These are phyloP conservation scores for Colletotrichum karsti DNA, from an alignment of 2,329 filamentous ascomycete genomes.

Conservation along the genomic window DNA sequence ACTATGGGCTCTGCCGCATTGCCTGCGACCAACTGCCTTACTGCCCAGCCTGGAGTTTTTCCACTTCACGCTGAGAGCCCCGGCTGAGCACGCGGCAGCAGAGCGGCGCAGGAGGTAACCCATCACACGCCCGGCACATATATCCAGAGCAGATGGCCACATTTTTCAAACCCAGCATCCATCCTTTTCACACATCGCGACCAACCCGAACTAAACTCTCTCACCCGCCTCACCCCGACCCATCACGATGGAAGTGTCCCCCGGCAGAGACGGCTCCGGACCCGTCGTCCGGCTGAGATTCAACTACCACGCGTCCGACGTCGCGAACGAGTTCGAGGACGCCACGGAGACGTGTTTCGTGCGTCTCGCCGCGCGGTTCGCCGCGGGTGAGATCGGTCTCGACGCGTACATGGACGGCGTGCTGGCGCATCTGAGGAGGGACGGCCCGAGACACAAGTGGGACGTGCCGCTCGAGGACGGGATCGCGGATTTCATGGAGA, in stretches of 20 bases:
- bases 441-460: not conserved
- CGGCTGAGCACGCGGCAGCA: not conserved
- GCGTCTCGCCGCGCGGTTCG: not conserved
- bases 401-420: constrained; percentile 5
- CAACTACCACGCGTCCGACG: not conserved
- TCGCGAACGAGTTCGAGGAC: constrained; percentile 1
- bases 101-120: not conserved
- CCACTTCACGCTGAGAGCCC: not conserved
- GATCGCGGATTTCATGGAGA: not conserved
- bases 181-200: not conserved
- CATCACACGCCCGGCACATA: not conserved
- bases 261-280: not conserved
- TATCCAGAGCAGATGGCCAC: not conserved
- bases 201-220: not conserved
- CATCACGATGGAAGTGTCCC: not conserved
- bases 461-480: constrained; percentile 1
- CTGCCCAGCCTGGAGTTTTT: not conserved
- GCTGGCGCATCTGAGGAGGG: constrained; percentile 1
- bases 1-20: not conserved
- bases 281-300: not conserved
- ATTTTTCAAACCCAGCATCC: not conserved
- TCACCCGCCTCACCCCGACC: not conserved
- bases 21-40: not conserved
- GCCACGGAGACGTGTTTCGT: constrained; percentile 1
- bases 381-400: not conserved